Conservation (phyloP, 1,284 basidiomycete genomes). For the Moesziomyces sp. region DNA sequence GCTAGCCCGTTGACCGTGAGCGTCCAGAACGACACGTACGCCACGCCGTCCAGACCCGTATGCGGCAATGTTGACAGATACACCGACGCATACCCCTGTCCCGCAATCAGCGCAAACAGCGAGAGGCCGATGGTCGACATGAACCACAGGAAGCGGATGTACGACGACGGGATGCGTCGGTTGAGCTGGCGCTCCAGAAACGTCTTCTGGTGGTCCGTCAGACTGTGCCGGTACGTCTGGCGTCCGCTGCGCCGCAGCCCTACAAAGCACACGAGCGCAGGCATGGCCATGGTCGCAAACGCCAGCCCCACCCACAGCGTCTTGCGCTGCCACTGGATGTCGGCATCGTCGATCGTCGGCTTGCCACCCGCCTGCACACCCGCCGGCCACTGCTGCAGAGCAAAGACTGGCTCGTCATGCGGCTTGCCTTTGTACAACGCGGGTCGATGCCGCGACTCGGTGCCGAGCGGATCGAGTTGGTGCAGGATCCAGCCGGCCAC, state of each 20-base stretch:
- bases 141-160: slow-evolving; percentile 73
- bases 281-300: slow-evolving; percentile 73
- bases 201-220: slow-evolving; percentile 69
- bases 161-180: slow-evolving; percentile 71
- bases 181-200: slow-evolving; percentile 70
- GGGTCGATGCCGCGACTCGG: slow-evolving; percentile 27
- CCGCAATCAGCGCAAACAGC: slow-evolving; percentile 72
- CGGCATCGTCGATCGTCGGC: slow-evolving; percentile 47
- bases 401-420: neutral
- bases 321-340: slow-evolving; percentile 73
- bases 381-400: slow-evolving; percentile 18
- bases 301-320: slow-evolving; percentile 73
- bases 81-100: slow-evolving; percentile 73
- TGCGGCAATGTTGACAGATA: slow-evolving; percentile 73
- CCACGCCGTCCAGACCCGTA: slow-evolving; percentile 72
- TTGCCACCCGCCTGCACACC: slow-evolving; percentile 3
- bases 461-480: slow-evolving; percentile 52
- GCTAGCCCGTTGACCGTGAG: slow-evolving; percentile 71
- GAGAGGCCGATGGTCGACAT: slow-evolving; percentile 71
- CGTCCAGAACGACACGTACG: slow-evolving; percentile 73
- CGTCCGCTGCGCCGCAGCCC: slow-evolving; percentile 61
- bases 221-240: slow-evolving; percentile 64
- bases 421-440: neutral
- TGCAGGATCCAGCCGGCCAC: slow-evolving; percentile 70
- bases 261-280: slow-evolving; percentile 69